phyloP scores from a whole-genome alignment of 2,329 filamentous ascomycete species.

The Penicillium crustosum region DNA sequence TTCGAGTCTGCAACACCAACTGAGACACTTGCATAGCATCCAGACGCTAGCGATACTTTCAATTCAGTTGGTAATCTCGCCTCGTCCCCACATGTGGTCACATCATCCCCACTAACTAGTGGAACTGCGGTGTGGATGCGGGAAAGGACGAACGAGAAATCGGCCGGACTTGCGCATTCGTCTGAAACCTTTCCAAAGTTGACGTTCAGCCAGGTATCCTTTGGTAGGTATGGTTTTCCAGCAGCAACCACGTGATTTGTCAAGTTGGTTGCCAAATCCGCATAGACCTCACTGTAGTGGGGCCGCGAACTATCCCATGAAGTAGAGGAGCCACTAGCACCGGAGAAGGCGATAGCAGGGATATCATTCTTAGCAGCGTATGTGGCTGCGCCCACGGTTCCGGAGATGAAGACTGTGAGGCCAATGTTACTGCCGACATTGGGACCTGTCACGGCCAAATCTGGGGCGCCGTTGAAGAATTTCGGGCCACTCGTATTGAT shows the following conservation, averaged over 20 bases:
- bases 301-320: constrained; percentile 55
- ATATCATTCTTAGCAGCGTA: constrained; percentile 58
- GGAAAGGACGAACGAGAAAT: constrained; percentile 65
- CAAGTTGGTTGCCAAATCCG: constrained; percentile 60
- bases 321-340: constrained; percentile 50
- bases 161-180: constrained; percentile 51
- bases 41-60: constrained; percentile 50
- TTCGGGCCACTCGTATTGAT: constrained; percentile 57
- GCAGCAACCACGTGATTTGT: constrained; percentile 56
- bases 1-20: constrained; percentile 62
- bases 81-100: constrained; percentile 57
- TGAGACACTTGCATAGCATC: constrained; percentile 64
- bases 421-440: constrained; percentile 63
- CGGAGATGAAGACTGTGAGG: constrained; percentile 58
- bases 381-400: constrained; percentile 65
- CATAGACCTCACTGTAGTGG: constrained; percentile 60
- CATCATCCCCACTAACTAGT: constrained; percentile 48
- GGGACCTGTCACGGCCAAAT: constrained; percentile 65
- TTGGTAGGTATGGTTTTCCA: constrained; percentile 63
- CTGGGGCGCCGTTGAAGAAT: constrained; percentile 56
- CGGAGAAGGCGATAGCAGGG: constrained; percentile 69
- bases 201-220: constrained; percentile 64
- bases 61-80: constrained; percentile 60
- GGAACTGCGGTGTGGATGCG: constrained; percentile 55
- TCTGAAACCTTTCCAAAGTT: constrained; percentile 60